Evolutionary conservation across 805 yeast species (phyloP).

Genomic region (Brettanomyces naardenensis): DNA sequence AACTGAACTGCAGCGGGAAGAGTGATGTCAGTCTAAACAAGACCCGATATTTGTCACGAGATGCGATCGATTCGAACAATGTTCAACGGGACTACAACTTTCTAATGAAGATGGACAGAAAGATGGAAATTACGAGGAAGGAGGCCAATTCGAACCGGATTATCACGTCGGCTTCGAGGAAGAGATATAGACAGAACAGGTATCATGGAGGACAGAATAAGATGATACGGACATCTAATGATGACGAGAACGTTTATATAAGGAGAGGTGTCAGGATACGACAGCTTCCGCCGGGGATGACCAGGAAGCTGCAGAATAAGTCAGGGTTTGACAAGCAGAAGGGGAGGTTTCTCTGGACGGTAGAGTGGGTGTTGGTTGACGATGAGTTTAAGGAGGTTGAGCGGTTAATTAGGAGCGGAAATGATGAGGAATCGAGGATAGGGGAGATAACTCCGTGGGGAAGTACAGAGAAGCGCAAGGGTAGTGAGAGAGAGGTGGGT

Average conservation of each 20-base stretch:
- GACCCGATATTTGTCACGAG: slow-evolving; percentile 45
- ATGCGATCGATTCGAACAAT: slow-evolving; percentile 36
- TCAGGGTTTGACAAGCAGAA: slow-evolving; percentile 61
- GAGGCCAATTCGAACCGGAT: slow-evolving; percentile 45
- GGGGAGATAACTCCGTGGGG: slow-evolving; percentile 33
- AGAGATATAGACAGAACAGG: slow-evolving; percentile 13
- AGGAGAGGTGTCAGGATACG: slow-evolving; percentile 63
- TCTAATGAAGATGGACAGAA: slow-evolving; percentile 51
- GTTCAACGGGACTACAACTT: slow-evolving; percentile 84
- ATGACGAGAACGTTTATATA: slow-evolving; percentile 21
- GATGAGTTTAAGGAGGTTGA: slow-evolving; percentile 10
- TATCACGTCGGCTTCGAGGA: slow-evolving; percentile 13
- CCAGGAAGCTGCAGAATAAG: slow-evolving; percentile 52
- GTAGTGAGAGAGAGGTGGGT: neutral
- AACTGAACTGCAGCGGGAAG: slow-evolving; percentile 56
- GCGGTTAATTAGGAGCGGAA: slow-evolving; percentile 28
- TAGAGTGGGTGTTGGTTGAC: slow-evolving; percentile 56
- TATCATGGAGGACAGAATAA: slow-evolving; percentile 51
- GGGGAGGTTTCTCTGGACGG: slow-evolving; percentile 66
- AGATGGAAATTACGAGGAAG: slow-evolving; percentile 46
- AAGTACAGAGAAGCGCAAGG: slow-evolving; percentile 4
- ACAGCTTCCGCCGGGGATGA: slow-evolving; percentile 67
- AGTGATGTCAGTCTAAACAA: slow-evolving; percentile 36
- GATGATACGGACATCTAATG: slow-evolving; percentile 34
- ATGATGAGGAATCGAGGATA: slow-evolving; percentile 30